Percentiles rank a stretch among this genome's conserved stretches.
Evolutionary conservation across 768 basidiomycete species (phyloP).

Genomic region (Hericium rajendrae): DNA sequence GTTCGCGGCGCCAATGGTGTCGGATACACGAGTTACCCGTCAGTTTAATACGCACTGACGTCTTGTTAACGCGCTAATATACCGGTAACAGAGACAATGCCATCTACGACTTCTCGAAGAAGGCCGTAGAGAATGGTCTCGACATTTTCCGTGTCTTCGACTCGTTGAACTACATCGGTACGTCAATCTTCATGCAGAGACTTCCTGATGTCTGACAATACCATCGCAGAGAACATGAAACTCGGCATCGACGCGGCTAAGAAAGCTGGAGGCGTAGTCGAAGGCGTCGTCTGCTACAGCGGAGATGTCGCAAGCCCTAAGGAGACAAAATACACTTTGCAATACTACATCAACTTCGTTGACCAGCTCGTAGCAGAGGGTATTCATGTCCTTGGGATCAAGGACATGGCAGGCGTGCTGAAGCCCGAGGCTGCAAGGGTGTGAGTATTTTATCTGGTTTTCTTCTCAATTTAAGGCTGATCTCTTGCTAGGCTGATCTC

Average conservation of each 20-base stretch:
- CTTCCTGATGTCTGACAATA: neutral
- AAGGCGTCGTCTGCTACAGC: slow-evolving; percentile 97
- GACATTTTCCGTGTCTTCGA: slow-evolving; percentile 99
- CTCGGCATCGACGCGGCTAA: slow-evolving; percentile 99
- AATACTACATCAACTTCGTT: slow-evolving; percentile 96
- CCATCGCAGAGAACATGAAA: slow-evolving; percentile 69
- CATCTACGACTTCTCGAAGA: slow-evolving; percentile 99
- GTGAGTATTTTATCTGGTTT: slow-evolving; percentile 33
- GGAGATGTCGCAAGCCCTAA: slow-evolving; percentile 93
- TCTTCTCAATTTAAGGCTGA: slow-evolving; percentile 1
- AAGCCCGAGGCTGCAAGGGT: slow-evolving; percentile 90
- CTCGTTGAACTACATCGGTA: slow-evolving; percentile 96
- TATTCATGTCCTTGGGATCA: slow-evolving; percentile 94
- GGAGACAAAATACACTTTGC: slow-evolving; percentile 93
- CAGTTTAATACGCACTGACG: slow-evolving; percentile 30
- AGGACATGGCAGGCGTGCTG: slow-evolving; percentile 97
- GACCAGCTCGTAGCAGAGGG: slow-evolving; percentile 89
- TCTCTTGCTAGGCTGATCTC: slow-evolving; percentile 62
- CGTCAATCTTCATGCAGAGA: slow-evolving; percentile 17
- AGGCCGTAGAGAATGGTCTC: slow-evolving; percentile 98
- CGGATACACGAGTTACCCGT: slow-evolving; percentile 98
- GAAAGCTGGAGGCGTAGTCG: slow-evolving; percentile 97
- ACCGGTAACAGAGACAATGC: slow-evolving; percentile 71
- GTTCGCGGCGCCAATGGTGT: slow-evolving; percentile 99
- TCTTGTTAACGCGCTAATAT: neutral